These are phyloP conservation scores for Chaetomiaceae sp. DNA, from an alignment of 2,329 filamentous ascomycete species.

Conservation along the genomic window DNA sequence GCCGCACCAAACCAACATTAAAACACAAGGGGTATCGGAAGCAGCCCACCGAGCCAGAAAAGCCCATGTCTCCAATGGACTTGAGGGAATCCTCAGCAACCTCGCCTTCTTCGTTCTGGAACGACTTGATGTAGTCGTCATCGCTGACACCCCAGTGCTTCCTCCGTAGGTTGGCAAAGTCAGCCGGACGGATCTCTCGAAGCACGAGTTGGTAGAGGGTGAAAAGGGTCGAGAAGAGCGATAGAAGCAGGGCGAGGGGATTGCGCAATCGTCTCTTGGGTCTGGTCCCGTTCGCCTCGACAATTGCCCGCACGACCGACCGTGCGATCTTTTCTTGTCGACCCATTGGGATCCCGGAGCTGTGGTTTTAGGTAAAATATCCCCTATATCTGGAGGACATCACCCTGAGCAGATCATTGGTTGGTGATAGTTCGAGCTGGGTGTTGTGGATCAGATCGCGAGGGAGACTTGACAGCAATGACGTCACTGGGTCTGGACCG, in stretches of 20 bases:
- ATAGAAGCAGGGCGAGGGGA: slow-evolving; percentile 40
- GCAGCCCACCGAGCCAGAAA: slow-evolving; percentile 59
- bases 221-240: slow-evolving; percentile 45
- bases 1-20: background rate
- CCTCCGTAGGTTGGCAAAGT: slow-evolving; percentile 48
- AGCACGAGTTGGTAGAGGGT: slow-evolving; percentile 46
- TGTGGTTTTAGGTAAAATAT: too few relatives aligned
- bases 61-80: slow-evolving; percentile 64
- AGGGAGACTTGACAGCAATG: too few relatives aligned
- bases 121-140: slow-evolving; percentile 37
- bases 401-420: too few relatives aligned
- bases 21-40: background rate
- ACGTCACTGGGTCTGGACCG: too few relatives aligned
- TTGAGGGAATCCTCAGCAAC: slow-evolving; percentile 39
- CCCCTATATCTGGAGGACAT: too few relatives aligned
- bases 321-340: slow-evolving; percentile 34
- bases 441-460: too few relatives aligned
- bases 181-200: slow-evolving; percentile 39
- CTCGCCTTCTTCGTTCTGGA: slow-evolving; percentile 43
- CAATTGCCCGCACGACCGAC: slow-evolving; percentile 37
- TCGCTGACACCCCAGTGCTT: slow-evolving; percentile 35
- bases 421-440: too few relatives aligned
- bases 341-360: too few relatives aligned
- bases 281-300: slow-evolving; percentile 25
- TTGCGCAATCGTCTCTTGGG: slow-evolving; percentile 27